Evolutionary conservation across 306 rosid genomes (phyloP).

Genomic region (Dryas octopetala): DNA sequence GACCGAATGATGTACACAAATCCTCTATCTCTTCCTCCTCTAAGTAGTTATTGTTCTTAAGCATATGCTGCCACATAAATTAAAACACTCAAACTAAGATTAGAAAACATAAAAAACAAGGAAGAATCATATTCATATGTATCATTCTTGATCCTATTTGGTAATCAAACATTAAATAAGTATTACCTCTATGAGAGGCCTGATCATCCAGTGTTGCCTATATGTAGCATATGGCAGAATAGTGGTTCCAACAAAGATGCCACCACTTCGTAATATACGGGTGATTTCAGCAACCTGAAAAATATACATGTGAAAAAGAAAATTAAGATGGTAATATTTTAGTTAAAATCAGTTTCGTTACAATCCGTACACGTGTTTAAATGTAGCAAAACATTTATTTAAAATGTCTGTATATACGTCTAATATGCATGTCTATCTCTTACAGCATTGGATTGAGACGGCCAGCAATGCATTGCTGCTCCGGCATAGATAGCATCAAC

Average conservation of each 20-base stretch:
- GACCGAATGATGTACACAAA: conserved; percentile 74
- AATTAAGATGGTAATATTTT: neutral
- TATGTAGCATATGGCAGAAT: conserved; percentile 72
- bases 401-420: no score
- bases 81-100: no score
- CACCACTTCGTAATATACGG: conserved; percentile 74
- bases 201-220: conserved; percentile 35
- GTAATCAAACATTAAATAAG: neutral
- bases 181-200: conserved; percentile 61
- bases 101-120: no score
- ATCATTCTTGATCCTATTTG: no score
- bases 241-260: conserved; percentile 84
- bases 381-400: neutral
- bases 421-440: conserved; percentile 21
- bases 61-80: conserved; percentile 40
- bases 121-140: no score
- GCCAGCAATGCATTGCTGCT: conserved; percentile 97
- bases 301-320: neutral
- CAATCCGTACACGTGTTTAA: neutral
- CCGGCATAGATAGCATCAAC: conserved; percentile 95
- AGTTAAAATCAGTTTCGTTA: conserved; percentile 7
- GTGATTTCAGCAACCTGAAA: conserved; percentile 77
- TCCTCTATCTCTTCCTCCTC: conserved; percentile 67
- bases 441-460: conserved; percentile 94
- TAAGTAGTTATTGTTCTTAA: conserved; percentile 43